Conservation (phyloP, 2,329 filamentous ascomycete species). For the Ascochyta viciae-villosae region DNA sequence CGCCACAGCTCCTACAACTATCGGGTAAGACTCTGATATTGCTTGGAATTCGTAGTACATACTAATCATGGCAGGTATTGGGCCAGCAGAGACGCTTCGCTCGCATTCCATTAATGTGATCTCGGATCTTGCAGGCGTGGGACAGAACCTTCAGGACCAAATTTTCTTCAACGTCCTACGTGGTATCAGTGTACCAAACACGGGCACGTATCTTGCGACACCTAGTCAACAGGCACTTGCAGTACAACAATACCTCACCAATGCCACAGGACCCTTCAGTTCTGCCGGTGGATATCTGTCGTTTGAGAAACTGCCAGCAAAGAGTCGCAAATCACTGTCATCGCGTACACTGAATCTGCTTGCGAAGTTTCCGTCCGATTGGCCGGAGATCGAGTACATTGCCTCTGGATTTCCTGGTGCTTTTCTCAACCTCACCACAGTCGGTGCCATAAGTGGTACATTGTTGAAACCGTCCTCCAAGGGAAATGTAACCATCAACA, state of each 20-base stretch:
- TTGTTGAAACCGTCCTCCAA: slow-evolving; percentile 23
- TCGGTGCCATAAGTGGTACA: slow-evolving; percentile 25
- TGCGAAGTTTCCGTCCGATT: slow-evolving; percentile 23
- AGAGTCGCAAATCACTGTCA: slow-evolving; percentile 15
- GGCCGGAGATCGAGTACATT: slow-evolving; percentile 33
- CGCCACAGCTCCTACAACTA: slow-evolving; percentile 48
- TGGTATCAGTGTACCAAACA: slow-evolving; percentile 26
- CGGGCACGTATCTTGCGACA: slow-evolving; percentile 27
- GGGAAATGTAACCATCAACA: slow-evolving; percentile 44
- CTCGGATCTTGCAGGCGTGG: slow-evolving; percentile 34
- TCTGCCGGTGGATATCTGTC: slow-evolving; percentile 31
- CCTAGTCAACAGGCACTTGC: slow-evolving; percentile 20
- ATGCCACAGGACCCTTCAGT: slow-evolving; percentile 27
- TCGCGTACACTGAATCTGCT: slow-evolving; percentile 19
- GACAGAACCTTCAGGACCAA: slow-evolving; percentile 37
- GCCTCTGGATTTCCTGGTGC: slow-evolving; percentile 25
- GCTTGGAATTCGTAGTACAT: neutral
- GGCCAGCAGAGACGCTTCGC: slow-evolving; percentile 25
- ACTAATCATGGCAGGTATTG: slow-evolving; percentile 44
- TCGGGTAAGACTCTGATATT: slow-evolving; percentile 25
- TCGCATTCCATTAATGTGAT: slow-evolving; percentile 28
- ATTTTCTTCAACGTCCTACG: slow-evolving; percentile 30
- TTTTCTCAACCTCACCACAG: slow-evolving; percentile 16
- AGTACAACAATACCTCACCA: slow-evolving; percentile 20
- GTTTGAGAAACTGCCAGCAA: slow-evolving; percentile 29